A percentile compares a stretch with the other conserved stretches of the same genome.
These are phyloP conservation scores for Flaveria trinervia DNA, from an alignment of 129 eudicot genomes.

Conservation along the genomic window DNA sequence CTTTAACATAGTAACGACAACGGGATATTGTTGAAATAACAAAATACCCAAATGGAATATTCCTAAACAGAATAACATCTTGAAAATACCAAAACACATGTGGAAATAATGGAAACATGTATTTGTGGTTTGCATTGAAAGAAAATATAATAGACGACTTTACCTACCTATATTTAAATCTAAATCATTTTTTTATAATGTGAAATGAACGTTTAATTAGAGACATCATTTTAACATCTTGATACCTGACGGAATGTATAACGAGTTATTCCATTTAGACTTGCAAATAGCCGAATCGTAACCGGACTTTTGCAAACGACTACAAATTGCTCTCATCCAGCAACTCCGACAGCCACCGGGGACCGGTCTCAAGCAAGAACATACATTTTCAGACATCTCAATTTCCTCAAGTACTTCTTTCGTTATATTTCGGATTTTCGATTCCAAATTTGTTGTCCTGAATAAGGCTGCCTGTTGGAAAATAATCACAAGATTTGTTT, in stretches of 20 bases:
- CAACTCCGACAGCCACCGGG: slow-evolving; percentile 64
- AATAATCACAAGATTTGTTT: background rate
- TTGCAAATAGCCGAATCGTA: slow-evolving; percentile 73
- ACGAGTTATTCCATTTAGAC: slow-evolving; percentile 69
- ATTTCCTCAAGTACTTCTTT: slow-evolving; percentile 61
- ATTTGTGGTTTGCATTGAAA: slow-evolving; percentile 9
- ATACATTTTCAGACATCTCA: slow-evolving; percentile 34
- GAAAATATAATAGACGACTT: background rate
- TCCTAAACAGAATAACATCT: background rate
- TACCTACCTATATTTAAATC: no score
- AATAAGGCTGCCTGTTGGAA: slow-evolving; percentile 50
- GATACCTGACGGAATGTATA: slow-evolving; percentile 76
- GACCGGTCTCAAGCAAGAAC: slow-evolving; percentile 52
- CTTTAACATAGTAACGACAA: slow-evolving; percentile 11
- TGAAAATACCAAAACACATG: background rate
- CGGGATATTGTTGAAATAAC: background rate
- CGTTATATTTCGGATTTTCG: slow-evolving; percentile 54
- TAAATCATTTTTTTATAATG: no score
- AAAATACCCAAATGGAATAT: background rate
- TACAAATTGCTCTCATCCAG: slow-evolving; percentile 50
- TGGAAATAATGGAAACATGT: background rate
- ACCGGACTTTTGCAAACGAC: slow-evolving; percentile 56
- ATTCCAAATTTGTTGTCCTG: slow-evolving; percentile 64
- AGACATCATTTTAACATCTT: no score
- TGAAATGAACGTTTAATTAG: no score